A percentile compares a stretch with the other conserved stretches of the same genome.
Evolutionary conservation across 345 rosid genomes (phyloP).

Genomic region (Pistacia integerrima): DNA sequence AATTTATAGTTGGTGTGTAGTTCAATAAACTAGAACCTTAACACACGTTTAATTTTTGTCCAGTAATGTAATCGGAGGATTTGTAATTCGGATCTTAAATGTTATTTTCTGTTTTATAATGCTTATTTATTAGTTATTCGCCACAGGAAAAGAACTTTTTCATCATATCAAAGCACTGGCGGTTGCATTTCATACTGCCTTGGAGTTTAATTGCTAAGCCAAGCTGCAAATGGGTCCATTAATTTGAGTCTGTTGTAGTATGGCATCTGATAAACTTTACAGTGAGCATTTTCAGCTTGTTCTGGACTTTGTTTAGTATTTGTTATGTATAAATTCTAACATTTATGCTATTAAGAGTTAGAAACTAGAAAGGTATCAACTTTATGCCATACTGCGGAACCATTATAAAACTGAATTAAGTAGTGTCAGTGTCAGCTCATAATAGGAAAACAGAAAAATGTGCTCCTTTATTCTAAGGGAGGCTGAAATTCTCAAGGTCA

Average conservation of each 20-base stretch:
- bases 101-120: background rate
- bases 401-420: too few species aligned
- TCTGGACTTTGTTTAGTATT: background rate
- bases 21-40: background rate
- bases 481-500: background rate
- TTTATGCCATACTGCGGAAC: too few species aligned
- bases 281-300: background rate
- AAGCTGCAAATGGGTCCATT: background rate
- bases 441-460: background rate
- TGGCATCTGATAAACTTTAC: too few species aligned
- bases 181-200: background rate
- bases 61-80: background rate
- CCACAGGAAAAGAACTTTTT: background rate
- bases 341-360: background rate
- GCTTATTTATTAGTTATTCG: too few species aligned
- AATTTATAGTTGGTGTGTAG: slow-evolving; percentile 3
- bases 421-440: background rate
- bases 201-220: background rate
- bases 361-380: too few species aligned
- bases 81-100: background rate
- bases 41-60: slow-evolving; percentile 2
- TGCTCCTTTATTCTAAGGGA: background rate
- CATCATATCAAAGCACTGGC: background rate
- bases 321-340: background rate
- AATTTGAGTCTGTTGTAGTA: too few species aligned